phyloP scores from a whole-genome alignment of 2,329 filamentous ascomycete genomes.

The Thermomyces lanuginosus region DNA sequence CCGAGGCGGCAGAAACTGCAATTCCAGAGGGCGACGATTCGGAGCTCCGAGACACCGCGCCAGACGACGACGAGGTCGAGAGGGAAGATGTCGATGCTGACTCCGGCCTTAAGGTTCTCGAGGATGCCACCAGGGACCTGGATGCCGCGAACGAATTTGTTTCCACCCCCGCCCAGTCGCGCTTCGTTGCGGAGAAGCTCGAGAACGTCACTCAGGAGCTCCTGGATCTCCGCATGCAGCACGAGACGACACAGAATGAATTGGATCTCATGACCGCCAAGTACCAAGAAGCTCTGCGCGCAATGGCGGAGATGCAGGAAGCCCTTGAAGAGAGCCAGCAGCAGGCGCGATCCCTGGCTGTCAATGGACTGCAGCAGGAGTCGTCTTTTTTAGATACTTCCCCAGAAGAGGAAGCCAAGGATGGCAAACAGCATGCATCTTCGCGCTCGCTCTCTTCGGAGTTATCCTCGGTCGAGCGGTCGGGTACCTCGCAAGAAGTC shows the following conservation, averaged over 20 bases:
- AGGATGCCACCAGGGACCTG: conserved; percentile 17
- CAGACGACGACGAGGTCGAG: conserved; percentile 14
- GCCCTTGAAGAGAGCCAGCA: conserved; percentile 63
- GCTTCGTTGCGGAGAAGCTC: conserved; percentile 80
- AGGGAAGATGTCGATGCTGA: conserved; percentile 11
- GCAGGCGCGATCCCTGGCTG: conserved; percentile 27
- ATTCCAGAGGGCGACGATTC: conserved; percentile 31
- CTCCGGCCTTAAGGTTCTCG: conserved; percentile 20
- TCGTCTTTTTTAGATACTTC: conserved; percentile 79
- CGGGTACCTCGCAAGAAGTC: conserved; percentile 47
- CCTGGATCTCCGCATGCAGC: conserved; percentile 74
- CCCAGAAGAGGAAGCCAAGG: conserved; percentile 54
- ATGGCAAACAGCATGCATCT: conserved; percentile 53
- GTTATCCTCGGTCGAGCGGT: conserved; percentile 72
- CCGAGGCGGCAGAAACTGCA: conserved; percentile 29
- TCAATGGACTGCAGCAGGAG: conserved; percentile 40
- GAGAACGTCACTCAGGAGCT: conserved; percentile 85
- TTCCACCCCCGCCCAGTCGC: conserved; percentile 61
- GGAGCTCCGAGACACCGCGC: conserved; percentile 19
- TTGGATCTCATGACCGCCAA: conserved; percentile 70
- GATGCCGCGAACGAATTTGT: conserved; percentile 22
- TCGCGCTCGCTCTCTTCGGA: conserved; percentile 89
- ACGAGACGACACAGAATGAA: conserved; percentile 67
- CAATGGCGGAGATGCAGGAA: conserved; percentile 68
- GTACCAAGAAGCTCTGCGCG: conserved; percentile 75